These are phyloP conservation scores for Calonectria henricotiae DNA, from an alignment of 2,329 filamentous ascomycete genomes.

Conservation along the genomic window DNA sequence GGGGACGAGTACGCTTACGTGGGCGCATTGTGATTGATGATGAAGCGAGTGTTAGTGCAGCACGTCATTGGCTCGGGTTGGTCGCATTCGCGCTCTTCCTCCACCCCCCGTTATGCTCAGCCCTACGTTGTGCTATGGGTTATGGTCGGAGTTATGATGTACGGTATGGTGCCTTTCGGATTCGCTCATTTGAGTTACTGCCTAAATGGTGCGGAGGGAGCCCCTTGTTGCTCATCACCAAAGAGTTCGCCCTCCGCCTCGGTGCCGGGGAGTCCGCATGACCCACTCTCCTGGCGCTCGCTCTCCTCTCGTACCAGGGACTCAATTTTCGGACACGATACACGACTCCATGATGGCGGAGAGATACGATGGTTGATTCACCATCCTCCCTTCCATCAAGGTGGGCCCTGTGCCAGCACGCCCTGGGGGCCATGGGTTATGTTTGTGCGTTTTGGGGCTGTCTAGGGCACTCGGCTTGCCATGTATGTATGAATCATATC, in stretches of 20 bases:
- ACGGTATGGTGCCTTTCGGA: background rate
- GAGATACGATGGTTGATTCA: constrained; percentile 7
- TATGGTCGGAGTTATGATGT: constrained; percentile 18
- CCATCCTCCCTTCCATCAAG: constrained; percentile 18
- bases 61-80: constrained; percentile 35
- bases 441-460: constrained; percentile 5
- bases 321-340: constrained; percentile 31
- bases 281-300: constrained; percentile 12
- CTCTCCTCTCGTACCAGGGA: constrained; percentile 18
- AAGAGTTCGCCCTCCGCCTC: constrained; percentile 19
- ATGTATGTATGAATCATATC: background rate
- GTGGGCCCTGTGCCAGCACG: constrained; percentile 38
- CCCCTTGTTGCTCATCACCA: constrained; percentile 15
- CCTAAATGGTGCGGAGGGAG: constrained; percentile 7
- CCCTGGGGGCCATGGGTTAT: constrained; percentile 25
- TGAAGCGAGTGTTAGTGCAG: background rate
- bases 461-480: background rate
- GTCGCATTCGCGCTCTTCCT: constrained; percentile 28
- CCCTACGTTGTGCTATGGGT: constrained; percentile 32
- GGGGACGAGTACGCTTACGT: constrained; percentile 26
- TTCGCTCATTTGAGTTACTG: constrained; percentile 25
- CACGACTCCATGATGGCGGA: background rate
- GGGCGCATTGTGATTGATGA: constrained; percentile 21
- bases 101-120: constrained; percentile 27
- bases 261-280: constrained; percentile 10